Base-by-base conservation (phyloP, 305 asterid genomes). In the Fraxinus dipetala region DNA sequence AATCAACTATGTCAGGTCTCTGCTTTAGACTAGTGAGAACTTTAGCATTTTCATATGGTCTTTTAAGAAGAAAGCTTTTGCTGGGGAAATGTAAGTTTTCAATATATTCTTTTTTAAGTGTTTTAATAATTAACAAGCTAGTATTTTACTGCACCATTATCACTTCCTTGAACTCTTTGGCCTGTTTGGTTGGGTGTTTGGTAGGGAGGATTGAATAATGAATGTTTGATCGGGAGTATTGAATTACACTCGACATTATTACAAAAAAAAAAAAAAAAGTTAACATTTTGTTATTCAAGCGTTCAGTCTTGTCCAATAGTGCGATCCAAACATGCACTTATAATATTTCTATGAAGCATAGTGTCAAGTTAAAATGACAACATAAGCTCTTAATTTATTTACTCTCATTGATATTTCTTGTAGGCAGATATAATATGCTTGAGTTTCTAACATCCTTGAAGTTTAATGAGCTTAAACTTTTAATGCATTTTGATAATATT, bases 401-500 rank as follows among this genome's bases (percentile, higher is more conserved):
- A 24, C 14, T 65, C 16, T 9, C 72, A 9, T 22, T 10, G 32
- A 63, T 65, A 65, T 26, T 65, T 65, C 73, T 28, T 28, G 73
- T 26, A 65, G 35, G 16, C 73, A 13, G 32, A 24, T 28, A 6
- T 20, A 11, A 4, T 24, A 24, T 65, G 73, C 18, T 65, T 28
- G 35, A 26, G 73, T 65, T 65, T 65, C 36, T 24, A 26, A 26
- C 20, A 26, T 65, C 0, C 73, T 26, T 65, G 35, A 65, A 22
- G 34, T 22, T 24, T 65, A 9, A 28, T 11, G 20, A 43, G 74
- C 40, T 45, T 56, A 1, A 34, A n/a, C 45, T 76, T 78, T 16
- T 56, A 26, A 43, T 22, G 3, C 48, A 75, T 84, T 32, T 83
- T 82, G 76, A 30, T 70, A 9, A 31, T 14, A 31, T 87, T 84